Evolutionary conservation across 805 yeast genomes (phyloP), one percentile per base, ranked within the genome.

Genomic region (Yarrowia phangngaensis): DNA sequence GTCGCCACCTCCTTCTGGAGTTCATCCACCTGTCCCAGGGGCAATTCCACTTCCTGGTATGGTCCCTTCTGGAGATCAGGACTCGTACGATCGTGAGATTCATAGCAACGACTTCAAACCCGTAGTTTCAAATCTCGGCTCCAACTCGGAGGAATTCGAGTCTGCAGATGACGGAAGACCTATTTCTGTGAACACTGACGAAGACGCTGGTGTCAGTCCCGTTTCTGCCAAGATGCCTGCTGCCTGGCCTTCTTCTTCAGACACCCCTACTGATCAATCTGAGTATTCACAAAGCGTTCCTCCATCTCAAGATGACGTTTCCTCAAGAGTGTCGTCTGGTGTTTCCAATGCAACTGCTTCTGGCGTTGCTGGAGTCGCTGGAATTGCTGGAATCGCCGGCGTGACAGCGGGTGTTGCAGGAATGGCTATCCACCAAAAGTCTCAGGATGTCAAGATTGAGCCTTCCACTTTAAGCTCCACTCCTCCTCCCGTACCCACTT

Each of bases 131-230:
- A 38, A 38, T 28, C 45, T 38, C 32, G 45, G 45, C 13, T 38
- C 45, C 32, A 38, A 26, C 24, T 38, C 45, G 3, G 45, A 38
- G 24, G 32, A 38, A 20, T 38, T 38, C 16, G 45, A 38, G 45
- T 38, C 45, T 26, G 45, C 45, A 7, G 45, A 38, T 24, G 45
- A 38, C 19, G 45, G 45, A 4, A 23, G 45, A 8, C 32, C 45
- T 12, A 4, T 17, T 5, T 26, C 45, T 6, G 19, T 32, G 4
- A 32, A 38, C 14, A 24, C 23, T 22, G 43, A 24, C 19, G 29
- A 12, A 3, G 30, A n/a, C 8, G 43, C 23, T 9, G 22, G 16
- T 8, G 23, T 16, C 23, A 30, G 43, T 11, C 27, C 45, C 6
- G 32, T 32, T 15, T 17, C 23, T 11, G 11, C 8, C 32, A 38